phyloP scores from a whole-genome alignment of 257 asterid genomes.

The Apocynum venetum region DNA sequence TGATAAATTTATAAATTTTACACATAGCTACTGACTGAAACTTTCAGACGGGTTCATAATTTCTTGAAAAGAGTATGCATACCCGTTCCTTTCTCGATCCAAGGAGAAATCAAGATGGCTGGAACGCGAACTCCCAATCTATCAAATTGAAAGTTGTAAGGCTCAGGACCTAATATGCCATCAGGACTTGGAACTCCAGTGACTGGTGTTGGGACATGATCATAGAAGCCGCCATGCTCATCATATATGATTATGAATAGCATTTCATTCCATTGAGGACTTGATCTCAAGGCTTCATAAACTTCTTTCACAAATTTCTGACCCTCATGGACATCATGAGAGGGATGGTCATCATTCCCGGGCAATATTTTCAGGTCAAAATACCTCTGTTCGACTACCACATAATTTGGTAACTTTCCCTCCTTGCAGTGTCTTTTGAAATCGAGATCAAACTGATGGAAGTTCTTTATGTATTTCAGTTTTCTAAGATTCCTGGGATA shows the following conservation, averaged over 20 bases:
- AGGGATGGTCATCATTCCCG: slow-evolving; percentile 78
- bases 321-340: slow-evolving; percentile 65
- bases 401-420: slow-evolving; percentile 72
- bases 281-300: slow-evolving; percentile 59
- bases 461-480: slow-evolving; percentile 49
- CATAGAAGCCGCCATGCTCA: slow-evolving; percentile 79
- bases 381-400: slow-evolving; percentile 63
- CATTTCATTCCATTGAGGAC: slow-evolving; percentile 79
- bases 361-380: slow-evolving; percentile 47
- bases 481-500: slow-evolving; percentile 52
- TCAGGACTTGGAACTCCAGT: slow-evolving; percentile 74
- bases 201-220: slow-evolving; percentile 66
- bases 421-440: slow-evolving; percentile 64
- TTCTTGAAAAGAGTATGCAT: not conserved
- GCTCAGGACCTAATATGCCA: slow-evolving; percentile 51
- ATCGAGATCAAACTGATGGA: slow-evolving; percentile 55
- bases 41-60: too few species aligned
- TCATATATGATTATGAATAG: slow-evolving; percentile 52
- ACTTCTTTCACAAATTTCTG: slow-evolving; percentile 69
- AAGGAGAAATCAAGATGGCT: slow-evolving; percentile 60
- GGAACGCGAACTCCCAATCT: slow-evolving; percentile 73
- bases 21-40: too few species aligned
- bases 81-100: slow-evolving; percentile 78
- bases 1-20: too few species aligned
- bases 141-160: slow-evolving; percentile 53